These are phyloP conservation scores for Metschnikowia lochheadii DNA, from an alignment of 805 yeast genomes.

Conservation along the genomic window DNA sequence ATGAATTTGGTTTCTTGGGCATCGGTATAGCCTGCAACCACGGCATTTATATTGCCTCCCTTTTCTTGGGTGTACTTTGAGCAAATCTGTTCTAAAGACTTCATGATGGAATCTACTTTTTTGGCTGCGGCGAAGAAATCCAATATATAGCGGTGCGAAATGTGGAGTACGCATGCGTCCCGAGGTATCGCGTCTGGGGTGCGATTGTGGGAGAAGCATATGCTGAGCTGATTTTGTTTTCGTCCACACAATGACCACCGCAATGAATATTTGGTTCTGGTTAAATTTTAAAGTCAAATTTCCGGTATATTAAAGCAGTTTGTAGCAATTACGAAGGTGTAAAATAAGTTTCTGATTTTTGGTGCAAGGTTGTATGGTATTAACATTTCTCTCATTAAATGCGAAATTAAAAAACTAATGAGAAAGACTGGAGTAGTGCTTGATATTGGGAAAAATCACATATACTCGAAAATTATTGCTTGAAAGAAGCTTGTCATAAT, in stretches of 20 bases:
- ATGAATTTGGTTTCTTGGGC: constrained; percentile 7
- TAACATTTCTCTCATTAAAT: background rate
- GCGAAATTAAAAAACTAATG: background rate
- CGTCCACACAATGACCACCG: background rate
- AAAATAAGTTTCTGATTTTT: background rate
- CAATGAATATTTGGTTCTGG: background rate
- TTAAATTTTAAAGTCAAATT: too few relatives aligned
- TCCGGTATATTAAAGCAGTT: background rate
- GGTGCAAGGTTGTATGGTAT: background rate
- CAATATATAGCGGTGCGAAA: background rate
- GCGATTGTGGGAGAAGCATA: background rate
- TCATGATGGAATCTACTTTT: background rate
- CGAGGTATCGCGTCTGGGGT: constrained; percentile 3
- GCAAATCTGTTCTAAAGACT: constrained; percentile 7
- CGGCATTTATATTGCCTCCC: constrained; percentile 8
- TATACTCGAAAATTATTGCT: too few relatives aligned
- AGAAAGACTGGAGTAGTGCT: background rate
- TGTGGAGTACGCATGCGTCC: background rate
- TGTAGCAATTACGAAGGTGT: background rate
- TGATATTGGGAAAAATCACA: too few relatives aligned
- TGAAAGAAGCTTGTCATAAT: too few relatives aligned
- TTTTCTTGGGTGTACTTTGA: constrained; percentile 3
- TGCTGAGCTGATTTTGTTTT: background rate
- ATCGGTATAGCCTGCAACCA: constrained; percentile 17
- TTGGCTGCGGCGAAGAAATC: background rate